Percentiles rank a stretch among this genome's conserved stretches.
phyloP scores from a whole-genome alignment of 2,329 filamentous ascomycete species.

The Aureobasidium subglaciale region DNA sequence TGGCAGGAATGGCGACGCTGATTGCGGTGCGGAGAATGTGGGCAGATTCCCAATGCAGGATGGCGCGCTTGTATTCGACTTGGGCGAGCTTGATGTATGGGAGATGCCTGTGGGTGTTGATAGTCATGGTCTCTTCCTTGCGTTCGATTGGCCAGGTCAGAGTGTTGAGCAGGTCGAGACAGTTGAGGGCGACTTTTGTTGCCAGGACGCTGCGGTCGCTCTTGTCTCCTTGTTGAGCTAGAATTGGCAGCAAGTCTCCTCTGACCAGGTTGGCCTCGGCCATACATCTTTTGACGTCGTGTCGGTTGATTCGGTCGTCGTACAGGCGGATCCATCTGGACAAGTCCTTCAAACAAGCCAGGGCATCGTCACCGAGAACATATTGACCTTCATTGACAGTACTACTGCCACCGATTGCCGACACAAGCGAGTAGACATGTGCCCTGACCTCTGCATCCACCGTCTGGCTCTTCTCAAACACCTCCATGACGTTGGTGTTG shows the following conservation, averaged over 20 bases:
- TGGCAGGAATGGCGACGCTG: conserved; percentile 73
- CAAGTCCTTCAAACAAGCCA: conserved; percentile 85
- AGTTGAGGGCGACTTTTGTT: conserved; percentile 72
- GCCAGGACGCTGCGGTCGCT: conserved; percentile 68
- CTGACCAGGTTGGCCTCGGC: conserved; percentile 88
- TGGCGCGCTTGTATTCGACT: conserved; percentile 78
- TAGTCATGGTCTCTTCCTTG: conserved; percentile 71
- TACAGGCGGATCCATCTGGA: conserved; percentile 93
- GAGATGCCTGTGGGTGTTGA: conserved; percentile 87
- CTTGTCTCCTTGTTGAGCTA: conserved; percentile 72
- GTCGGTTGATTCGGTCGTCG: conserved; percentile 85
- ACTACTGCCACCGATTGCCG: conserved; percentile 81
- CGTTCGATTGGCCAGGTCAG: conserved; percentile 90
- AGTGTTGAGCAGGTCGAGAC: conserved; percentile 82
- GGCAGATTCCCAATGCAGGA: conserved; percentile 74
- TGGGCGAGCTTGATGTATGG: conserved; percentile 85
- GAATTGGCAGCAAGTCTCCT: conserved; percentile 82
- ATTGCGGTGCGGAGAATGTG: conserved; percentile 75
- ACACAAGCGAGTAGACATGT: conserved; percentile 87
- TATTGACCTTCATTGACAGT: conserved; percentile 75
- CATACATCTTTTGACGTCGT: conserved; percentile 90
- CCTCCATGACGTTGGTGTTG: conserved; percentile 20
- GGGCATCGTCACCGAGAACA: conserved; percentile 83
- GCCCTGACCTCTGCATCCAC: conserved; percentile 90
- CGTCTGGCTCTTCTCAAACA: conserved; percentile 27